Evolutionary conservation across 2,329 filamentous ascomycete species (phyloP), one percentile per base, ranked within the genome.

Genomic region (Coniochaeta sp.): DNA sequence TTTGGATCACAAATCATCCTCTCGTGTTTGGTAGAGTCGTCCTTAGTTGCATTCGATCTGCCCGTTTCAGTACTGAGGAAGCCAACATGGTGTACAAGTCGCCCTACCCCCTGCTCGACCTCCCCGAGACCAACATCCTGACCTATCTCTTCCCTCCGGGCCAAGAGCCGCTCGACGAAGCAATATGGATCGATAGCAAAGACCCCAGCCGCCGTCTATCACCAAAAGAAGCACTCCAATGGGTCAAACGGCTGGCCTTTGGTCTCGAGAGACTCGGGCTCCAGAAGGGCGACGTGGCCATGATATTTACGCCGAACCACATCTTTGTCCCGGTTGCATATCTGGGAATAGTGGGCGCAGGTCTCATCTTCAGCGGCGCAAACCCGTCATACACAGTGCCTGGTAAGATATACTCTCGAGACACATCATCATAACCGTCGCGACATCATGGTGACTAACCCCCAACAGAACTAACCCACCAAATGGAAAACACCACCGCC

Each of bases 241-340:
- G 80, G 80, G 73, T 79, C 43, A 81, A 78, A 66, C 72, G 80
- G 60, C 66, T 85, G n/a, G 79, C 76, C 0, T 69, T 73, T 40
- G 81, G 81, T 4, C 71, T 56, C 31, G 54, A 56, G 57, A 71
- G 67, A 3, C 65, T 80, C 8, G 79, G 78, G 0, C 61, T 84
- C 7, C 66, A 74, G 60, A 72, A 69, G 57, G 78, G 78, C 14
- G 81, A 84, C 58, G 79, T 81, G 1, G 78, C 82, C 34, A 75
- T 84, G 74, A 75, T 83, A 50, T 81, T 79, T 65, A 79, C 79
- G 0, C 76, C 78, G 1, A 85, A 84, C 65, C 79, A 83, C 62
- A 77, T 85, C 43, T 82, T 80, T 63, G 76, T 84, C 1, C 81
- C 81, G 0, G 78, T 79, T 4, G 78, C 79, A 16, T 84, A 82